A percentile compares a stretch with the other conserved stretches of the same genome.
phyloP scores from a whole-genome alignment of 2,329 filamentous ascomycete species.

The Penicillium aurantiogriseum region DNA sequence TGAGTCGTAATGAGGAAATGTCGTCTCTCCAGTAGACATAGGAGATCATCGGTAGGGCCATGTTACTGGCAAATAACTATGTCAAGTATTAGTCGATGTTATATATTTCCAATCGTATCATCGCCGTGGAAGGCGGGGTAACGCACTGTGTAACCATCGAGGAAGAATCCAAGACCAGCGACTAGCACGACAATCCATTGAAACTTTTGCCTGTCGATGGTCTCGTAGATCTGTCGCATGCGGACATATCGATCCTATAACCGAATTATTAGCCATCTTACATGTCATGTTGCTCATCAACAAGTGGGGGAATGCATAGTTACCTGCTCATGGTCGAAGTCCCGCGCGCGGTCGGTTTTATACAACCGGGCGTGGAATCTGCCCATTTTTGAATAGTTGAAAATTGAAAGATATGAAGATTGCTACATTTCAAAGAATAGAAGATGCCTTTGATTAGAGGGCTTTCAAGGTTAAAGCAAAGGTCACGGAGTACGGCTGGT shows the following conservation, averaged over 20 bases:
- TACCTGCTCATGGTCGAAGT: constrained; percentile 47
- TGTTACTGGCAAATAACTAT: constrained; percentile 51
- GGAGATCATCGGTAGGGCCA: constrained; percentile 50
- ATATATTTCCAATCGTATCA: neutral
- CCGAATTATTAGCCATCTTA: neutral
- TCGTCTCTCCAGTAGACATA: constrained; percentile 50
- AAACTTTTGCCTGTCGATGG: constrained; percentile 44
- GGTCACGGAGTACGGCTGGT: neutral
- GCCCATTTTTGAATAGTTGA: constrained; percentile 27
- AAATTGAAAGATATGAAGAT: neutral
- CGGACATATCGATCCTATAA: constrained; percentile 43
- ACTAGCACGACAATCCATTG: constrained; percentile 48
- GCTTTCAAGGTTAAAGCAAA: neutral
- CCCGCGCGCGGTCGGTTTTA: constrained; percentile 45
- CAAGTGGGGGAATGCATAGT: neutral
- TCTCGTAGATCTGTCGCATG: constrained; percentile 46
- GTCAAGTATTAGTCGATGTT: neutral
- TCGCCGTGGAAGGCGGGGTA: neutral
- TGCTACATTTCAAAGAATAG: neutral
- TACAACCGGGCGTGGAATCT: constrained; percentile 40
- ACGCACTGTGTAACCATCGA: constrained; percentile 46
- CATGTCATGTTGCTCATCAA: neutral
- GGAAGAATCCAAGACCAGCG: constrained; percentile 51
- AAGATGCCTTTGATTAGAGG: neutral
- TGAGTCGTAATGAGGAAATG: constrained; percentile 33